Percentiles rank a stretch among this genome's conserved stretches.
phyloP scores from a whole-genome alignment of 208 protist genomes.

The Leishmania guyanensis region DNA sequence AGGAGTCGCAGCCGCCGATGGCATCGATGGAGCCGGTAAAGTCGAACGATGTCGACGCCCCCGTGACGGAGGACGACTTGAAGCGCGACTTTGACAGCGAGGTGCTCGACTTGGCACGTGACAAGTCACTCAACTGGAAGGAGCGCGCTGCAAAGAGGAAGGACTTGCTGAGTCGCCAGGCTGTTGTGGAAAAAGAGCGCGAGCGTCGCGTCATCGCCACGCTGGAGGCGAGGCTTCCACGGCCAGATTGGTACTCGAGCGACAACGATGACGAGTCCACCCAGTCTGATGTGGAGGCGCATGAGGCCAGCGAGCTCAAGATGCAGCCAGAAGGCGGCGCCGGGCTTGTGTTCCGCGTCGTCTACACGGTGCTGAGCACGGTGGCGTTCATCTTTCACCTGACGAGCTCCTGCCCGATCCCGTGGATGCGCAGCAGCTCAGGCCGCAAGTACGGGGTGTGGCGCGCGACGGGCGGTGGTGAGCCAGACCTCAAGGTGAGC shows the following conservation, averaged over 20 bases:
- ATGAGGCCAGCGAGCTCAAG: slow-evolving; percentile 38
- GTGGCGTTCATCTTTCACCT: slow-evolving; percentile 48
- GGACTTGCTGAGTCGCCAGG: slow-evolving; percentile 21
- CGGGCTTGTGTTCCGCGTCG: slow-evolving; percentile 19
- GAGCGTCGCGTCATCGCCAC: slow-evolving; percentile 35
- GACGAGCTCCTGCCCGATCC: slow-evolving; percentile 41
- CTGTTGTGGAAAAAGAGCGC: slow-evolving; percentile 28
- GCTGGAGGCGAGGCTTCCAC: slow-evolving; percentile 44
- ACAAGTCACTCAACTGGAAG: slow-evolving; percentile 24
- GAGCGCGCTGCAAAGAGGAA: slow-evolving; percentile 28
- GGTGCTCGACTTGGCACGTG: slow-evolving; percentile 18
- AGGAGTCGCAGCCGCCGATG: background rate
- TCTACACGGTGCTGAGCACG: slow-evolving; percentile 35
- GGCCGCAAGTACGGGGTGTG: slow-evolving; percentile 47
- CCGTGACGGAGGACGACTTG: slow-evolving; percentile 31
- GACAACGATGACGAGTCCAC: slow-evolving; percentile 40
- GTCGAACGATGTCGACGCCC: slow-evolving; percentile 11
- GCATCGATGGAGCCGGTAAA: background rate
- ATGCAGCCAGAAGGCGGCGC: slow-evolving; percentile 29
- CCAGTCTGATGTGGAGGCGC: slow-evolving; percentile 19
- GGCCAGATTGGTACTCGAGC: slow-evolving; percentile 56
- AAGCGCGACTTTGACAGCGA: slow-evolving; percentile 31
- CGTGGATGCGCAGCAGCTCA: slow-evolving; percentile 37
- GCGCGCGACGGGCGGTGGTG: slow-evolving; percentile 41
- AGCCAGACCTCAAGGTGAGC: slow-evolving; percentile 29